These are phyloP conservation scores for Sarocladium kiliense DNA, from an alignment of 2,329 filamentous ascomycete genomes.

Conservation along the genomic window DNA sequence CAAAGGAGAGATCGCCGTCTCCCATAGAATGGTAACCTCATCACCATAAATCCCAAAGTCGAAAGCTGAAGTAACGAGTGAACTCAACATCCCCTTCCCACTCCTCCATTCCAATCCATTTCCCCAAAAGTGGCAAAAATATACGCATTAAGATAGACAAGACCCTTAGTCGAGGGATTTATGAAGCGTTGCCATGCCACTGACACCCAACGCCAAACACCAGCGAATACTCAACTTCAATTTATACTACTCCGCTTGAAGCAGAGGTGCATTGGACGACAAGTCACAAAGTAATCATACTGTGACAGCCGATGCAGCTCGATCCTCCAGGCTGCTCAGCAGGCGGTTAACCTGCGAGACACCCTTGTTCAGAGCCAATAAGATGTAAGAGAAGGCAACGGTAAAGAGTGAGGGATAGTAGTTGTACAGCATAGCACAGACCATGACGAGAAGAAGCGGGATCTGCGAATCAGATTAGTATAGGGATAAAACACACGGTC, in stretches of 20 bases:
- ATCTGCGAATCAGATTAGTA: slow-evolving; percentile 29
- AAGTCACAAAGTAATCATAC: not conserved
- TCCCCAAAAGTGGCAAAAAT: not conserved
- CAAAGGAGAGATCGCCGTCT: not conserved
- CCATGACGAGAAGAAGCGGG: slow-evolving; percentile 42
- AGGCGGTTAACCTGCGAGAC: not conserved
- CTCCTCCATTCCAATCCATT: not conserved
- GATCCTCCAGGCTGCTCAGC: slow-evolving; percentile 1
- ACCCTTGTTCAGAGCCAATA: not conserved
- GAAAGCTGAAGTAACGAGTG: not conserved
- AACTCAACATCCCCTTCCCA: not conserved
- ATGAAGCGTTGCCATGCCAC: too few relatives aligned
- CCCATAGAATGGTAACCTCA: not conserved
- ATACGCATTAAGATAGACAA: too few relatives aligned
- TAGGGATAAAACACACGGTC: not conserved
- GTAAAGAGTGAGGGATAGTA: slow-evolving; percentile 37
- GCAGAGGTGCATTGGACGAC: too few relatives aligned
- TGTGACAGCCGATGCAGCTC: not conserved
- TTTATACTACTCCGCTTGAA: too few relatives aligned
- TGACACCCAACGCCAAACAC: not conserved
- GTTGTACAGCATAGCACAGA: slow-evolving; percentile 45
- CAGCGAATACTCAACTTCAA: not conserved
- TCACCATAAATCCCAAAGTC: not conserved
- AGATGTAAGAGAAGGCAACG: not conserved
- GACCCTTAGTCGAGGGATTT: too few relatives aligned